These are phyloP conservation scores for Talaromyces sp. DNA, from an alignment of 2,329 filamentous ascomycete species.

Conservation along the genomic window DNA sequence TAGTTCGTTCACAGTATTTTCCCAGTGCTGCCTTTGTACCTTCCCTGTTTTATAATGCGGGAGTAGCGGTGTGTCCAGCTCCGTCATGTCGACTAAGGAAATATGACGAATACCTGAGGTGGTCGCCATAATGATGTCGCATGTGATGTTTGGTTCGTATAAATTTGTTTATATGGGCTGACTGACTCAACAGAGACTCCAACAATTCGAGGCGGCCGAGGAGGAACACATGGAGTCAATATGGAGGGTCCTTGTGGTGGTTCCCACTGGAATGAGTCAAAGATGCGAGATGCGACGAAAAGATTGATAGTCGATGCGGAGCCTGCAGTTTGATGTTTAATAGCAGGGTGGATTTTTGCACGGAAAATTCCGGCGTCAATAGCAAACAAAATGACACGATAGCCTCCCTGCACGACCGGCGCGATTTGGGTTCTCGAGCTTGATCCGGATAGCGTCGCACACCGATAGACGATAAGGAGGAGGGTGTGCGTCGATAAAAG, in stretches of 20 bases:
- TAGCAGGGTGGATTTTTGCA: not conserved
- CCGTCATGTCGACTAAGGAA: slow-evolving; percentile 2
- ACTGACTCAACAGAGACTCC: slow-evolving; percentile 10
- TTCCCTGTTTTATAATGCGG: not conserved
- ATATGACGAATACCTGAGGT: slow-evolving; percentile 6
- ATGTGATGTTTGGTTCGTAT: slow-evolving; percentile 13
- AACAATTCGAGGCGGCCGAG: slow-evolving; percentile 1
- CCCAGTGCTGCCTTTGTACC: not conserved
- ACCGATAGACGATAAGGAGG: slow-evolving; percentile 7
- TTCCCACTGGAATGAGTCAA: slow-evolving; percentile 10
- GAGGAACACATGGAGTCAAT: slow-evolving; percentile 21
- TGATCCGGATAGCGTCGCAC: slow-evolving; percentile 1
- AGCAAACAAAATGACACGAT: slow-evolving; percentile 6
- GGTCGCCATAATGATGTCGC: slow-evolving; percentile 20
- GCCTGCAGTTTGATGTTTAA: no score
- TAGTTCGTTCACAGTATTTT: slow-evolving; percentile 7
- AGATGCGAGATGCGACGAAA: not conserved
- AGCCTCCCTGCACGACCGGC: slow-evolving; percentile 26
- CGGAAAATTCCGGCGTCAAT: not conserved
- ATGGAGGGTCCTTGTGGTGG: not conserved
- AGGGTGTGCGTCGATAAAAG: not conserved
- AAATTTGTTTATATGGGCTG: no score
- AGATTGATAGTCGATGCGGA: no score
- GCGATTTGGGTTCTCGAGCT: slow-evolving; percentile 14
- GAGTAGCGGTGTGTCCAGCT: not conserved